These are phyloP conservation scores for Nadsonia starkeyi-henricii DNA, from an alignment of 1,139 yeast species.

Conservation along the genomic window DNA sequence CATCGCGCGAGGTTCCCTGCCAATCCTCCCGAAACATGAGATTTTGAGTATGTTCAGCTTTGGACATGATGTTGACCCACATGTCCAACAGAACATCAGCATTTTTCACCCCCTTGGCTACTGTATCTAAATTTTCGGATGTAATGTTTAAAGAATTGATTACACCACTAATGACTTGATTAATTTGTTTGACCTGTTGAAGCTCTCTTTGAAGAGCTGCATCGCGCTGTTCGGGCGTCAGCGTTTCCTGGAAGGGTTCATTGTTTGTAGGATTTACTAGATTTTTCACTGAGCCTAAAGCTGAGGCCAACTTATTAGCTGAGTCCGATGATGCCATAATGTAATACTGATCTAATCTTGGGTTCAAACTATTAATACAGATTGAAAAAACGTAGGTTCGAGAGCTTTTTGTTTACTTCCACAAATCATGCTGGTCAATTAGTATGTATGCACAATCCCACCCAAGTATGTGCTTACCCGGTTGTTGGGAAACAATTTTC, in stretches of 20 bases:
- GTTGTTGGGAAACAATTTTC: not conserved
- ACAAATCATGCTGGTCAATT: no score
- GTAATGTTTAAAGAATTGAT: conserved; percentile 1
- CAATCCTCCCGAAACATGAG: conserved; percentile 19
- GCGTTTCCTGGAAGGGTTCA: not conserved
- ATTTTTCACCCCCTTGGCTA: conserved; percentile 13
- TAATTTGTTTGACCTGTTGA: not conserved
- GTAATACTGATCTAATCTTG: not conserved
- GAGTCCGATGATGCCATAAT: not conserved
- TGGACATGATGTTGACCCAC: conserved; percentile 24
- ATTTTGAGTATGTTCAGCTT: conserved; percentile 23
- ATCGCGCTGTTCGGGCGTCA: not conserved
- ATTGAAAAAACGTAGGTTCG: no score
- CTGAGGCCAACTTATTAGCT: not conserved
- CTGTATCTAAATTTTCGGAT: conserved; percentile 3
- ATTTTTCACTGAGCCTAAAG: not conserved
- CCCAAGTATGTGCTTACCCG: not conserved
- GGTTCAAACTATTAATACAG: no score
- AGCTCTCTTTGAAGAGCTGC: not conserved
- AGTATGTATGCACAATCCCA: no score
- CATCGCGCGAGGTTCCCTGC: conserved; percentile 21
- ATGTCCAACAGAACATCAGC: conserved; percentile 22
- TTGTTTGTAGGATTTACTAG: no score
- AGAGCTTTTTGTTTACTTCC: not conserved
- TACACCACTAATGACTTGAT: not conserved